Evolutionary conservation across 371 early-diverging fungal species (phyloP).

Genomic region (Enterospora canceri): DNA sequence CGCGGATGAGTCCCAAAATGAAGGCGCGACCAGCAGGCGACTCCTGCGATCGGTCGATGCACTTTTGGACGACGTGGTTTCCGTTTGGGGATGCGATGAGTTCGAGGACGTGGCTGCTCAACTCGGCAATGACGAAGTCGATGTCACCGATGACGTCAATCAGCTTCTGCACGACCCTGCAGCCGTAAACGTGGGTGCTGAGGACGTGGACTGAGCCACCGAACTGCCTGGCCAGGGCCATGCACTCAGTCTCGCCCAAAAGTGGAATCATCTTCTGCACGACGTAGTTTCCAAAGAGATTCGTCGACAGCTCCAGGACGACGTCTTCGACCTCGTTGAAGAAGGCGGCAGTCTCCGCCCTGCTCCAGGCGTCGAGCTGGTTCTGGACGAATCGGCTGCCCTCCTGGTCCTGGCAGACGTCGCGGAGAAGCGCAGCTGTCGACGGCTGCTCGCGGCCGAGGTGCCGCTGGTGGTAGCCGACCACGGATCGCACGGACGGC

Average conservation of each 20-base stretch:
- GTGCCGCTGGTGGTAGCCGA: not conserved
- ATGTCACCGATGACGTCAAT: constrained; percentile 82
- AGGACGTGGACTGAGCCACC: constrained; percentile 76
- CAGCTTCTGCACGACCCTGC: constrained; percentile 96
- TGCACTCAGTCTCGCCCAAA: constrained; percentile 25
- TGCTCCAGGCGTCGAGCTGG: constrained; percentile 75
- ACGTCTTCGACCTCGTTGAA: constrained; percentile 83
- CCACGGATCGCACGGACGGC: not conserved
- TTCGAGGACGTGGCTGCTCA: constrained; percentile 79
- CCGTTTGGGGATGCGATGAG: constrained; percentile 98
- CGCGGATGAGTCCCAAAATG: constrained; percentile 57
- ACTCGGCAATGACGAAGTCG: constrained; percentile 64
- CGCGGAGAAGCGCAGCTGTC: constrained; percentile 24
- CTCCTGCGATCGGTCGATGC: constrained; percentile 64
- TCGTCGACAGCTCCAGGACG: constrained; percentile 81
- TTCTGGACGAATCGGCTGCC: constrained; percentile 97
- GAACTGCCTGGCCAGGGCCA: constrained; percentile 64
- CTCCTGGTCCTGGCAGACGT: constrained; percentile 88
- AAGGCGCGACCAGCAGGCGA: not conserved
- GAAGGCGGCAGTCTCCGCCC: constrained; percentile 80
- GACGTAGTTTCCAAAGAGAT: constrained; percentile 99
- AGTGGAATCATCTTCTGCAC: constrained; percentile 76
- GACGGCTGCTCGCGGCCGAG: not conserved
- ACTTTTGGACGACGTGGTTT: constrained; percentile 98
- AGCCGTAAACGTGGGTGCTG: constrained; percentile 96